phyloP scores from a whole-genome alignment of 768 basidiomycete genomes.

The Phallus indusiatus region DNA sequence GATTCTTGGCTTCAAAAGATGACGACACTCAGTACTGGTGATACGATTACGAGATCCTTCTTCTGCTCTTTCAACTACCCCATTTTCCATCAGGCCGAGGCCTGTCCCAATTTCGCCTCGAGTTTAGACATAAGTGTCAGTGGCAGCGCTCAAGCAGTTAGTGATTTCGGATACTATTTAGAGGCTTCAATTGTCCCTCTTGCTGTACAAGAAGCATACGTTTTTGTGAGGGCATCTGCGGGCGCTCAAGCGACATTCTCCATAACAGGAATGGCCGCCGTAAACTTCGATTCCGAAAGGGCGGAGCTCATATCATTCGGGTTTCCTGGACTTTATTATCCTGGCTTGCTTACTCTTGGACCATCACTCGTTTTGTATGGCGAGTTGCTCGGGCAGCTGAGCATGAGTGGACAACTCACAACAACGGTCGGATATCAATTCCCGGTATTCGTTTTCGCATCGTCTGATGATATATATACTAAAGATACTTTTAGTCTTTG shows the following conservation, averaged over 20 bases:
- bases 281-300: not conserved
- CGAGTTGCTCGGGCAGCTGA: not conserved
- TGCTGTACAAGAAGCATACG: not conserved
- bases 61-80: not conserved
- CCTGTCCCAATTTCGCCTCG: not conserved
- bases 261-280: not conserved
- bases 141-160: not conserved
- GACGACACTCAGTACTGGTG: not conserved
- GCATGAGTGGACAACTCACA: not conserved
- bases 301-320: not conserved
- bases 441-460: too few relatives aligned
- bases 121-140: not conserved
- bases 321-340: conserved; percentile 7
- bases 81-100: not conserved
- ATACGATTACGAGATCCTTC: not conserved
- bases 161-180: conserved; percentile 4
- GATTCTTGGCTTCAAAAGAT: not conserved
- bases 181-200: conserved; percentile 5
- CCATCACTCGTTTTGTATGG: not conserved
- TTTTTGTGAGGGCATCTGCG: not conserved
- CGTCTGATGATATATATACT: too few relatives aligned
- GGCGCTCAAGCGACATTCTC: conserved; percentile 1
- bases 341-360: not conserved
- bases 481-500: too few relatives aligned
- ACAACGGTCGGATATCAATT: too few relatives aligned